Evolutionary conservation across 2,329 filamentous ascomycete genomes (phyloP).

Genomic region (Cryphonectria japonica): DNA sequence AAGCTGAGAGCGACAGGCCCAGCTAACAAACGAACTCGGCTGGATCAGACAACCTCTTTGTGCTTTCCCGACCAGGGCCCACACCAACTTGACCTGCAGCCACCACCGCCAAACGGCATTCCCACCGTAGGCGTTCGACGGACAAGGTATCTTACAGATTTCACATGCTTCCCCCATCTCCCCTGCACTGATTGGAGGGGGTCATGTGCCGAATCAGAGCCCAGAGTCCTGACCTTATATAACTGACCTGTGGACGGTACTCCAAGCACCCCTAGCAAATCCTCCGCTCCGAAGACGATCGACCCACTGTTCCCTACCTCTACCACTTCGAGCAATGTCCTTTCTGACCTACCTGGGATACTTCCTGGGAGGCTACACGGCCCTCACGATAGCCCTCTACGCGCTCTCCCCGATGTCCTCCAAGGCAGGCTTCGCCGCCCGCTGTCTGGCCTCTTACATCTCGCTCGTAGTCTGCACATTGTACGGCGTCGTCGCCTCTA

Average conservation of each 20-base stretch:
- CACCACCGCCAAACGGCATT: not conserved
- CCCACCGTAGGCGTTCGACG: not conserved
- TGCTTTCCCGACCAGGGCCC: not conserved
- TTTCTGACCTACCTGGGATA: conserved; percentile 46
- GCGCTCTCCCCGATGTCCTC: conserved; percentile 62
- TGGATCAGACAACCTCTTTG: not conserved
- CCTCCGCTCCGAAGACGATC: not conserved
- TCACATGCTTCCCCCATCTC: conserved; percentile 7
- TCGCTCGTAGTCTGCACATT: conserved; percentile 62
- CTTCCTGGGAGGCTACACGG: conserved; percentile 56
- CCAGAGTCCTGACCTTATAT: not conserved
- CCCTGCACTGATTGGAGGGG: not conserved
- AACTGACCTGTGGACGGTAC: conserved; percentile 14
- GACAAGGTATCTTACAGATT: conserved; percentile 12
- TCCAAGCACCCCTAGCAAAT: not conserved
- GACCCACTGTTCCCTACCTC: not conserved
- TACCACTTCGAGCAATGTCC: conserved; percentile 41
- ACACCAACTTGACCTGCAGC: not conserved
- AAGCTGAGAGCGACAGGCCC: not conserved
- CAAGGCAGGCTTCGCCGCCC: conserved; percentile 69
- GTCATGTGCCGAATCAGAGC: conserved; percentile 1
- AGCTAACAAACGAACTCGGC: not conserved
- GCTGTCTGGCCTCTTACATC: conserved; percentile 68
- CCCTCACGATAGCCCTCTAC: conserved; percentile 61
- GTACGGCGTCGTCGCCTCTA: conserved; percentile 77